Base-by-base conservation (phyloP, 2,329 filamentous ascomycete genomes). In the Phoma sp. region DNA sequence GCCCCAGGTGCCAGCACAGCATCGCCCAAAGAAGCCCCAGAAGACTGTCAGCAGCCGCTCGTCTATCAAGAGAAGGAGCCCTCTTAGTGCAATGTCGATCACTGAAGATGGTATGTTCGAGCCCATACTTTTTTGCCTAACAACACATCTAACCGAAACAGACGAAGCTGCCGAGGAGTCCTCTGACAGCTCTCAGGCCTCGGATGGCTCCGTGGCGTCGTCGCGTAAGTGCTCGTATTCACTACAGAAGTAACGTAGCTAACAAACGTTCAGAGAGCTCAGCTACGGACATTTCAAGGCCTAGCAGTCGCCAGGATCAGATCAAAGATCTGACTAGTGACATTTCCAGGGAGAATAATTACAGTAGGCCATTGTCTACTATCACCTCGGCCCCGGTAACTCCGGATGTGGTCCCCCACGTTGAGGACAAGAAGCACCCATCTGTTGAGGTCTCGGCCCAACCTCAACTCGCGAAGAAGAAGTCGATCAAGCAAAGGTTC, bases 201-300 rank as follows among this genome's bases (percentile, higher is more conserved):
- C 52, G 5, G 52, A 56, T 36, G 27, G 37, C 25, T 56, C 52
- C 10, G 47, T 56, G 4, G 47, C 52, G 1, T 56, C 52, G 14
- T 56, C 52, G 13, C 47, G 52, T 56, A 51, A 38, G 52, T 47
- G 7, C 1, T 33, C 39, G 13, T 22, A 23, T 18, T 4, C 24
- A 30, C 8, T 2, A 18, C 0, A 6, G 3, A 10, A 4, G 11
- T 8, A 25, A 9, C 11, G 22, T 9, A 18, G 33, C 47, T 56
- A 40, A 56, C 11, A 37, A 14, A 7, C 5, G 24, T 36, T 10
- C 38, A 56, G 52, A 56, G 29, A 56, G 52, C 38, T 56, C 52
- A 10, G 43, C 52, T 5, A 56, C 52, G 11, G 52, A 56, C n/a
- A 51, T 51, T 7, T 56, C 52, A 3, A 51, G 52, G 43, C 52